phyloP scores from a whole-genome alignment of 305 asterid species.

The Fraxinus platypoda region DNA sequence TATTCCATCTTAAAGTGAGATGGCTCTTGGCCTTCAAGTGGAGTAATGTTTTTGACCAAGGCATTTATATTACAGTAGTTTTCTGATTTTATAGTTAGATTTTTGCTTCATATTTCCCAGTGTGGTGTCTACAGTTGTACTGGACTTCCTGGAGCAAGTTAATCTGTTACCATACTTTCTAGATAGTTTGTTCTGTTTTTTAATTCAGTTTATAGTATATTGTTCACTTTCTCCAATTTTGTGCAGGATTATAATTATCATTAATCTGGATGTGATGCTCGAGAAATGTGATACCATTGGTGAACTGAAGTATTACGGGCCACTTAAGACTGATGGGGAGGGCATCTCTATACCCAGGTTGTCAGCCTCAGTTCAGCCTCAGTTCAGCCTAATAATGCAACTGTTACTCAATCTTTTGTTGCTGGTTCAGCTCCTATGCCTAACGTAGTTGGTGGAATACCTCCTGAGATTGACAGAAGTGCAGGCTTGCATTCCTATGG shows the following conservation, averaged over 20 bases:
- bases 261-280: conserved; percentile 58
- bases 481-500: conserved; percentile 20
- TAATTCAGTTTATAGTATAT: neutral
- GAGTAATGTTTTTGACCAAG: neutral
- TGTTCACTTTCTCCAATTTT: conserved; percentile 16
- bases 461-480: conserved; percentile 23
- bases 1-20: neutral
- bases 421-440: conserved; percentile 25
- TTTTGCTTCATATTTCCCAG: neutral
- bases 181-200: neutral
- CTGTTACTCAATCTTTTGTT: conserved; percentile 23
- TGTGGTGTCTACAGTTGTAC: neutral
- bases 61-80: neutral
- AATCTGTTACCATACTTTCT: neutral
- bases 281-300: conserved; percentile 70
- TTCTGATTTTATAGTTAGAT: neutral
- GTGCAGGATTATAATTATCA: conserved; percentile 80
- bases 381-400: conserved; percentile 22
- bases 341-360: conserved; percentile 39
- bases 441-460: conserved; percentile 24
- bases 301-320: conserved; percentile 39
- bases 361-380: conserved; percentile 34
- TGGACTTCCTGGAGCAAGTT: neutral
- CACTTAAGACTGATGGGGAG: conserved; percentile 35
- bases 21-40: neutral